Base-by-base conservation (phyloP, 1,284 basidiomycete species). In the Irpex lacteus region DNA sequence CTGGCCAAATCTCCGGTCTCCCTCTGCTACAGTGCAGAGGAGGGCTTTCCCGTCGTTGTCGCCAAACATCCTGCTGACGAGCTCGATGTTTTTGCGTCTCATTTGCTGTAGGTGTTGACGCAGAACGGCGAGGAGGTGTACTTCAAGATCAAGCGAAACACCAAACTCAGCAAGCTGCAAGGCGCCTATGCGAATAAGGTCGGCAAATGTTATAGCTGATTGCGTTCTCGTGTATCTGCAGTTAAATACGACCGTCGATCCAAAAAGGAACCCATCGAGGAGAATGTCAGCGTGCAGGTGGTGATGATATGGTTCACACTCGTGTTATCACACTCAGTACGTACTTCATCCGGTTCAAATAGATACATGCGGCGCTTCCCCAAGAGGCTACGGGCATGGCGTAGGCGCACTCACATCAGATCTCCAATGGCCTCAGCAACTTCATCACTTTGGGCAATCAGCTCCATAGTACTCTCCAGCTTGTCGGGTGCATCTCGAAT, bases 61-160 rank as follows among this genome's bases (percentile, higher is more conserved):
- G 21, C 32, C 32, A 34, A 19, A 19, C 40, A 57, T 19, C 55
- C 19, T 32, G 40, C 55, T 56, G 54, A 60, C 47, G 34, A 21
- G 38, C 36, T 13, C 15, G 6, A 19, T 21, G 37, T 34, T 38
- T n/a, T 59, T 44, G 47, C 49, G n/a, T 40, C 53, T 32, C 11
- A n/a, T 11, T 47, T 47, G 11, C n/a, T 54, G 34, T 68, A 93
- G 91, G 92, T 94, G 61, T 85, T 91, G 59, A 90, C 87, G 65
- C 85, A 91, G 47, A 78, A 83, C 21, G 92, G 94, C 58, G 92
- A 96, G 64, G 95, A 98, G 76, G 94, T 98, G 53, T 98, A 95
- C 80, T 98, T 98, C 87, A 98, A 98, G 85, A 98, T 98, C 80
- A 98, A 98, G 82, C 88, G 91, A 71, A 94, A 87, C 74, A 98